These are phyloP conservation scores for Abelmoschus esculentus DNA, from an alignment of 345 rosid genomes.

Conservation along the genomic window DNA sequence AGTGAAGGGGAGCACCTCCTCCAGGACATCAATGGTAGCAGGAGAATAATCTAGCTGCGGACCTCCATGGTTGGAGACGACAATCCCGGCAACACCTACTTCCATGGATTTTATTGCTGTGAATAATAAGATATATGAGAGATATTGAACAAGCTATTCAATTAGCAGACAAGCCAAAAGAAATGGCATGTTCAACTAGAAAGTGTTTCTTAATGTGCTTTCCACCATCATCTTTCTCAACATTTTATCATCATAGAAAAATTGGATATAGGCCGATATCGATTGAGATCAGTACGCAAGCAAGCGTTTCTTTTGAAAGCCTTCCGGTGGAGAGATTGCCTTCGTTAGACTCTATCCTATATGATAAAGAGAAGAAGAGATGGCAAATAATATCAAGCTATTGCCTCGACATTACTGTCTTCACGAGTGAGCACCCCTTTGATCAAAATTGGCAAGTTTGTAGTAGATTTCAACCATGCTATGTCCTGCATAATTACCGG, in stretches of 20 bases:
- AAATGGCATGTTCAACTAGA: not conserved
- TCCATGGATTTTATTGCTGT: constrained; percentile 54
- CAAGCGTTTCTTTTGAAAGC: too few relatives aligned
- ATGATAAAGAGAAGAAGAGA: not conserved
- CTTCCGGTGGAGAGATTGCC: too few relatives aligned
- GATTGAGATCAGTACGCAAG: not conserved
- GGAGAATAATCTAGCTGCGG: constrained; percentile 57
- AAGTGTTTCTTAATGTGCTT: not conserved
- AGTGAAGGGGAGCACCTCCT: constrained; percentile 38
- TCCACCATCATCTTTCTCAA: not conserved
- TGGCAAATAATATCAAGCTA: not conserved
- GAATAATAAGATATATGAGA: constrained; percentile 10
- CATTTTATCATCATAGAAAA: too few relatives aligned
- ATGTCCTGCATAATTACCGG: constrained; percentile 42
- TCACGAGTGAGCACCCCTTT: constrained; percentile 80
- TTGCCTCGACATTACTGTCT: constrained; percentile 47
- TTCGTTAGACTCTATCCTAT: too few relatives aligned
- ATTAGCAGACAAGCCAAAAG: not conserved
- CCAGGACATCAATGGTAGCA: constrained; percentile 44
- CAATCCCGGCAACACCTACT: constrained; percentile 47
- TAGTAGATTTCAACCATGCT: constrained; percentile 66
- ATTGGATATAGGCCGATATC: not conserved
- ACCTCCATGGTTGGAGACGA: constrained; percentile 71
- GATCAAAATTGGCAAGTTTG: constrained; percentile 65
- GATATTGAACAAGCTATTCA: not conserved